Evolutionary conservation across 148 eudicot genomes (phyloP).

Genomic region (Cornus controversa): DNA sequence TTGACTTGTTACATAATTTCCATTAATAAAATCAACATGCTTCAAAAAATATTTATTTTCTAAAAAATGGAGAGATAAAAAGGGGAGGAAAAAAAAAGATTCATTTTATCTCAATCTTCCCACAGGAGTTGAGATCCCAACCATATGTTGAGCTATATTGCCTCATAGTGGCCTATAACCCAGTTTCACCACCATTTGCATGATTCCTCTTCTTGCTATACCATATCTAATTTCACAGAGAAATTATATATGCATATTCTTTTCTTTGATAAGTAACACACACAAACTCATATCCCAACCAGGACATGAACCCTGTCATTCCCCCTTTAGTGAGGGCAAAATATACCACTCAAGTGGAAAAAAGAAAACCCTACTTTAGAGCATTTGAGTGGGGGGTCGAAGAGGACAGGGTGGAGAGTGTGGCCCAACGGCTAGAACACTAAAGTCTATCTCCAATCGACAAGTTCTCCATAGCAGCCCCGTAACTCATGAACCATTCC

Average conservation of each 20-base stretch:
- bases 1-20: neutral
- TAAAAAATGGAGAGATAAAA: too few species aligned
- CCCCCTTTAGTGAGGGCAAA: neutral
- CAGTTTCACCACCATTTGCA: neutral
- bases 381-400: neutral
- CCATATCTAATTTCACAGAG: neutral
- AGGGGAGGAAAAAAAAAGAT: too few species aligned
- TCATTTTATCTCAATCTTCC: neutral
- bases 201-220: neutral
- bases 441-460: too few species aligned
- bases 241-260: neutral
- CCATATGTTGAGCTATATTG: neutral
- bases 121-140: neutral
- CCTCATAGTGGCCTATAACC: neutral
- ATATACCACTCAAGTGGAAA: neutral
- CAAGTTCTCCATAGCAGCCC: too few species aligned
- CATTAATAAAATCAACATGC: neutral
- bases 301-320: neutral
- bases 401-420: too few species aligned
- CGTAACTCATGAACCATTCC: too few species aligned
- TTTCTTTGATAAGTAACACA: neutral
- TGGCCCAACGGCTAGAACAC: too few species aligned
- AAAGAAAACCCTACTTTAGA: neutral
- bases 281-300: neutral
- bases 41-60: neutral